These are phyloP conservation scores for Artemisia tridentata DNA, from an alignment of 129 eudicot species.

Conservation along the genomic window DNA sequence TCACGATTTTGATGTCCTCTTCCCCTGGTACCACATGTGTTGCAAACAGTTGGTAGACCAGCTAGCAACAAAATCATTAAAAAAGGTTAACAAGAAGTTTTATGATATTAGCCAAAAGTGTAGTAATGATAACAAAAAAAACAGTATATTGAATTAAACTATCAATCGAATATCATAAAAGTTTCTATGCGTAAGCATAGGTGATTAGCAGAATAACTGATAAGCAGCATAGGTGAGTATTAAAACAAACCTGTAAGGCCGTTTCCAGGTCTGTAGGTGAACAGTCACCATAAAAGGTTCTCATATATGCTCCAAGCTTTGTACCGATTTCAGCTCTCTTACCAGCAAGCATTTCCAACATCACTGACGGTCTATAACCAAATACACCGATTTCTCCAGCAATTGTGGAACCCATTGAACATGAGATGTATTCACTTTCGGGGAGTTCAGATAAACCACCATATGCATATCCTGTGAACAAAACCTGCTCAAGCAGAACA, in stretches of 20 bases:
- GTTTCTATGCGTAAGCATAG: too few species aligned
- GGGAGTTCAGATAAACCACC: conserved; percentile 96
- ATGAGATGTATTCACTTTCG: conserved; percentile 80
- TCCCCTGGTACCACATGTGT: conserved; percentile 77
- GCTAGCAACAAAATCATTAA: conserved; percentile 38
- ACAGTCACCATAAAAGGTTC: conserved; percentile 92
- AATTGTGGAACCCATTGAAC: conserved; percentile 91
- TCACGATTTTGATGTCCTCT: conserved; percentile 80
- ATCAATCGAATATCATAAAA: too few species aligned
- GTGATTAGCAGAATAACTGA: conserved; percentile 3
- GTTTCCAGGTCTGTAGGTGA: conserved; percentile 96
- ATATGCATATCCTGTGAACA: conserved; percentile 86
- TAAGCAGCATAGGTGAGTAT: conserved; percentile 7
- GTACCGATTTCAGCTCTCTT: conserved; percentile 93
- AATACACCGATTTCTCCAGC: conserved; percentile 93
- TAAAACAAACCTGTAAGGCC: conserved; percentile 73
- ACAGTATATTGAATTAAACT: not conserved
- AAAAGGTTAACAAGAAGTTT: not conserved
- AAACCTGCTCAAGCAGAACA: conserved; percentile 54
- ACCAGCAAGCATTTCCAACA: conserved; percentile 98
- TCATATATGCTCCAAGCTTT: conserved; percentile 90
- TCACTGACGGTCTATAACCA: conserved; percentile 84
- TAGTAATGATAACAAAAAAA: conserved; percentile 11
- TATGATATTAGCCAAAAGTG: not conserved
- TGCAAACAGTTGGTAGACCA: conserved; percentile 86